Evolutionary conservation across 345 rosid species (phyloP).

Genomic region (Populus nigra): DNA sequence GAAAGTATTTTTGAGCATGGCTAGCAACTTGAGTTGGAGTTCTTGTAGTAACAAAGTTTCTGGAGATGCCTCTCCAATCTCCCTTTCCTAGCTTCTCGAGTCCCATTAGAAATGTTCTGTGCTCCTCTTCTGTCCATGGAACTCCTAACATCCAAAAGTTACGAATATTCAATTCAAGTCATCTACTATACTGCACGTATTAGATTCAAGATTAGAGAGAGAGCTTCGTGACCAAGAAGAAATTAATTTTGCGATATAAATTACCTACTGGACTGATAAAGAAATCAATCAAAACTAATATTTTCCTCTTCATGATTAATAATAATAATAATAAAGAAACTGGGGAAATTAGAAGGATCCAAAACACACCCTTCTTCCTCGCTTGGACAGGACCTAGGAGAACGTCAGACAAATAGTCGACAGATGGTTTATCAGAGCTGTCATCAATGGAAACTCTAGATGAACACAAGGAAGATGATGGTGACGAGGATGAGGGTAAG

Average conservation of each 20-base stretch:
- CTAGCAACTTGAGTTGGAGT: conserved; percentile 78
- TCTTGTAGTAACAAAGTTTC: conserved; percentile 55
- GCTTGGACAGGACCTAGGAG: conserved; percentile 34
- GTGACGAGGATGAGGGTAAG: conserved; percentile 29
- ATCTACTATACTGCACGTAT: too few species aligned
- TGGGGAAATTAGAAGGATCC: background rate
- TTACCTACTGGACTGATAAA: too few species aligned
- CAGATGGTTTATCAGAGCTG: conserved; percentile 26
- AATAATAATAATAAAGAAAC: background rate
- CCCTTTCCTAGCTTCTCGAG: conserved; percentile 65
- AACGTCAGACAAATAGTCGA: conserved; percentile 45
- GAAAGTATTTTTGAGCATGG: conserved; percentile 72
- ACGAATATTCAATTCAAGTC: background rate
- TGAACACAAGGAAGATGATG: conserved; percentile 34
- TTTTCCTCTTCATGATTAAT: too few species aligned
- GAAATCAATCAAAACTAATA: too few species aligned
- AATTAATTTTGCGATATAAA: too few species aligned
- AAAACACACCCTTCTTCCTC: conserved; percentile 46
- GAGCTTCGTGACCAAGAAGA: too few species aligned
- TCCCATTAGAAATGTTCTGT: conserved; percentile 47
- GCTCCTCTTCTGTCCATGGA: conserved; percentile 78
- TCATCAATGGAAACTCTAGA: conserved; percentile 35
- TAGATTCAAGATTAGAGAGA: too few species aligned
- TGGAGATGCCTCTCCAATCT: conserved; percentile 75
- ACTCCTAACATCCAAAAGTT: conserved; percentile 35